Percentiles rank a stretch among this genome's conserved stretches.
Conservation (phyloP, 352 stramenopile species). For the Pythium biforme region DNA sequence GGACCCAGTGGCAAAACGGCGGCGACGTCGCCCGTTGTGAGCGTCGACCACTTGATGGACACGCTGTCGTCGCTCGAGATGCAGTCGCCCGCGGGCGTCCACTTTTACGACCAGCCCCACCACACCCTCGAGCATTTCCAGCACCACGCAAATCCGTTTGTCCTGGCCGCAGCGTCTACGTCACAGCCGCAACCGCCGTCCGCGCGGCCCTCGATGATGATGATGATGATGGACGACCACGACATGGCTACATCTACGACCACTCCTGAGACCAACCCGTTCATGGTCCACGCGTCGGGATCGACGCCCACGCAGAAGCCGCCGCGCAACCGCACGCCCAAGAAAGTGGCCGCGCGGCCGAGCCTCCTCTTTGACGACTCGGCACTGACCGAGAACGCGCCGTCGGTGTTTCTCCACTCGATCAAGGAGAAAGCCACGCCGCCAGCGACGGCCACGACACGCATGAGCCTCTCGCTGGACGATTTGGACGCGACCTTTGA, state of each 20-base stretch:
- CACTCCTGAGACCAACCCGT: conserved; percentile 34
- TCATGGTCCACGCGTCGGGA: conserved; percentile 21
- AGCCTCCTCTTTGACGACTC: conserved; percentile 68
- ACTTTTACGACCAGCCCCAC: conserved; percentile 11
- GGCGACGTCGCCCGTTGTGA: background rate
- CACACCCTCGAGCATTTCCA: too few species aligned
- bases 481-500: conserved; percentile 50
- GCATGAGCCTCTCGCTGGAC: conserved; percentile 60
- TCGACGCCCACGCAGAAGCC: conserved; percentile 14
- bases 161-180: conserved; percentile 23
- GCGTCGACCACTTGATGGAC: conserved; percentile 24
- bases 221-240: conserved; percentile 22
- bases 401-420: conserved; percentile 56
- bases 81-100: conserved; percentile 34
- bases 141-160: conserved; percentile 40
- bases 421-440: conserved; percentile 68
- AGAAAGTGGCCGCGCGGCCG: conserved; percentile 29
- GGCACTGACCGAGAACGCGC: conserved; percentile 34
- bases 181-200: background rate
- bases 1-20: conserved; percentile 28
- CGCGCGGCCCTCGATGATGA: conserved; percentile 10
- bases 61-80: conserved; percentile 42
- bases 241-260: background rate
- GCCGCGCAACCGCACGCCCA: conserved; percentile 20
- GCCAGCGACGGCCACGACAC: conserved; percentile 37